A percentile compares a stretch with the other conserved stretches of the same genome.
These are phyloP conservation scores for Brasenia schreberi DNA, from an alignment of 164 flowering plant genomes.

Conservation along the genomic window DNA sequence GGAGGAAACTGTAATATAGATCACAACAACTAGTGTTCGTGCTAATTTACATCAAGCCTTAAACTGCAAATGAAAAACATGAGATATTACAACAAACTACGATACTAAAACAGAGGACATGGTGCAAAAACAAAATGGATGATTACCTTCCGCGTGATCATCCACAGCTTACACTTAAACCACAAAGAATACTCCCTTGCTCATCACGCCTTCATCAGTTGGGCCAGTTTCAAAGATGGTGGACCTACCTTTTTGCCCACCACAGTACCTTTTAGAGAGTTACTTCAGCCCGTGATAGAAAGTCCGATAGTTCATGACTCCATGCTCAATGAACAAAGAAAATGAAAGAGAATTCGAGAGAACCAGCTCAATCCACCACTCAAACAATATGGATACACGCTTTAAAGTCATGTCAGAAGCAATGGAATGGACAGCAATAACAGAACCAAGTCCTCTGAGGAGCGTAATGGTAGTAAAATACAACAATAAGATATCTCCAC, in stretches of 20 bases:
- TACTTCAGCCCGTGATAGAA: not conserved
- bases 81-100: not conserved
- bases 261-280: not conserved
- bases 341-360: not conserved
- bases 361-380: not conserved
- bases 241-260: not conserved
- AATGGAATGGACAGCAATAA: not conserved
- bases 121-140: not conserved
- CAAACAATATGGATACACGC: not conserved
- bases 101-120: not conserved
- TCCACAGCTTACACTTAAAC: not conserved
- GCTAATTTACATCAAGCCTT: not conserved
- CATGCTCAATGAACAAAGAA: not conserved
- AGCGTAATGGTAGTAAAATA: conserved; percentile 1
- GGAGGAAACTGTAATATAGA: no score
- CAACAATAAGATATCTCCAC: not conserved
- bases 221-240: not conserved
- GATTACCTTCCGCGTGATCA: not conserved
- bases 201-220: not conserved
- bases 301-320: not conserved
- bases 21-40: no score
- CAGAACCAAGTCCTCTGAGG: not conserved
- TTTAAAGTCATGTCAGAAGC: not conserved
- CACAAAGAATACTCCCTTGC: not conserved
- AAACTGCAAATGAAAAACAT: not conserved